Evolutionary conservation across 495 filamentous ascomycete genomes (phyloP).

Genomic region (Amniculicola lignicola): DNA sequence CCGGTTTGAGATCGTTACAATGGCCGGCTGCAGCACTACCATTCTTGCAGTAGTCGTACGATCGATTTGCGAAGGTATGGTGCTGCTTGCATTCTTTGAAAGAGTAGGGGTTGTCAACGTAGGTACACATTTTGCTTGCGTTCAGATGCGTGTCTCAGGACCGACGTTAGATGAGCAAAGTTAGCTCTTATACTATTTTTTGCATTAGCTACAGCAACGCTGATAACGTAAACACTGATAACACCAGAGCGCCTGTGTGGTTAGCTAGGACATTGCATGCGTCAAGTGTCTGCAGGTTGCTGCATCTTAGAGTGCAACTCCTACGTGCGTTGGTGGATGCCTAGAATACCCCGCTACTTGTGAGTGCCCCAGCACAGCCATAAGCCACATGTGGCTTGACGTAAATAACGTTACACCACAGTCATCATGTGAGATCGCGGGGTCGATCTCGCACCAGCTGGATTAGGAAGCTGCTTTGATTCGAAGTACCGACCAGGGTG

Average conservation of each 20-base stretch:
- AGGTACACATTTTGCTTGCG: constrained; percentile 7
- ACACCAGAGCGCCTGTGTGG: constrained; percentile 5
- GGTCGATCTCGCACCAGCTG: background rate
- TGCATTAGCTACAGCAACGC: constrained; percentile 3
- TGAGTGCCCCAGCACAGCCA: background rate
- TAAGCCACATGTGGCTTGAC: constrained; percentile 9
- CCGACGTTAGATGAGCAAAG: background rate
- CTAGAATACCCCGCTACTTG: constrained; percentile 4
- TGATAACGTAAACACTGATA: constrained; percentile 4
- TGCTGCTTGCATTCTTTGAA: background rate
- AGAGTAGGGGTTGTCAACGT: background rate
- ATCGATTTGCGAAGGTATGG: background rate
- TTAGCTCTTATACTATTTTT: constrained; percentile 1
- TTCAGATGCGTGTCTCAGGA: constrained; percentile 1
- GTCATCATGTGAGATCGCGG: constrained; percentile 1
- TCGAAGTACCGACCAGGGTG: constrained; percentile 20
- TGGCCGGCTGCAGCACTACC: constrained; percentile 1
- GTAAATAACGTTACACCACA: constrained; percentile 1
- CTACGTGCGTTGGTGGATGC: no score
- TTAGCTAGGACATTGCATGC: constrained; percentile 6
- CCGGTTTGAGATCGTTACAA: constrained; percentile 3
- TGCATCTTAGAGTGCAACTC: constrained; percentile 6
- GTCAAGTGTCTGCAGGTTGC: constrained; percentile 6
- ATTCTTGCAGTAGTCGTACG: constrained; percentile 3
- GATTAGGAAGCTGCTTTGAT: constrained; percentile 17